Evolutionary conservation across 164 flowering plant genomes (phyloP), one percentile per base, ranked within the genome.

Genomic region (Tinospora cordifolia): DNA sequence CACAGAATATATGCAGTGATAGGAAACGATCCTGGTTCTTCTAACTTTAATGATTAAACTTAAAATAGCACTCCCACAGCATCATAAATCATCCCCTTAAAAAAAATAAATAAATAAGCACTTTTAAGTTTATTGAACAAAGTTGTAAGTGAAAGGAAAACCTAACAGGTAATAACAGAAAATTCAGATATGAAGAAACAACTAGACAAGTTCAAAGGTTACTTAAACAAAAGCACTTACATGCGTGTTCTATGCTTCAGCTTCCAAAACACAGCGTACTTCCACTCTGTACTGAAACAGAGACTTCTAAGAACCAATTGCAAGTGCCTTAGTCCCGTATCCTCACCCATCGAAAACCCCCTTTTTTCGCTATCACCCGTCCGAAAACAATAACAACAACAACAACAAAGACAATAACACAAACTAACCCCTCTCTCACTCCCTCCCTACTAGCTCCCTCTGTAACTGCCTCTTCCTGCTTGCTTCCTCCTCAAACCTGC

Each of bases 401-500:
- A n/a, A n/a, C n/a, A n/a, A 30, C 36, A 30, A 30, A 2, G 4
- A 30, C 36, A 6, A 71, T 21, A 74, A 41, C 36, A 67, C 71
- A 15, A 71, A 65, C 27, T 11, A 26, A 65, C 49, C 60, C 40
- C 58, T 57, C 71, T 38, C 9, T 69, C 51, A 24, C 41, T 57
- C 71, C 44, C 9, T 69, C 51, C 30, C 41, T 57, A 72, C 90
- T 91, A 91, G 72, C 97, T 91, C 26, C 92, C 97, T 72, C 97
- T 80, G 72, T 91, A 91, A 27, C 94, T 89, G 19, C 97, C 97
- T 86, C 97, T 84, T 40, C 97, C 94, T 10, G 97, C 97, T 73
- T 91, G 97, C 67, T 91, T 86, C 84, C 89, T 91, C 79, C 97
- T 71, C 75, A 91, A 81, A 75, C 93, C 92, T 24, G 94, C 94